Conservation (phyloP, 148 eudicot species). For the Rhododendron vialii region DNA sequence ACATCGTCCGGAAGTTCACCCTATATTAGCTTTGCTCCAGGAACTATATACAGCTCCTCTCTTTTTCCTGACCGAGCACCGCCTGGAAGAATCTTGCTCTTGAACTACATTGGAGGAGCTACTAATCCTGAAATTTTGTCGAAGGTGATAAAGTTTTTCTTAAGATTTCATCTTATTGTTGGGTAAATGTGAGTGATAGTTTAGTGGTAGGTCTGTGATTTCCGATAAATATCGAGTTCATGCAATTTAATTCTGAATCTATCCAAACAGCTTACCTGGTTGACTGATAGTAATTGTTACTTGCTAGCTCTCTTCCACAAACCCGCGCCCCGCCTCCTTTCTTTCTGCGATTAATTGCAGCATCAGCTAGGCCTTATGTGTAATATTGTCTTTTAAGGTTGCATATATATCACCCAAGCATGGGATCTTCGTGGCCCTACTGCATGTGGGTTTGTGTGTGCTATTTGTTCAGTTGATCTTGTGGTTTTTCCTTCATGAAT, state of each 20-base stretch:
- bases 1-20: background rate
- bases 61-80: constrained; percentile 93
- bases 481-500: background rate
- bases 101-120: constrained; percentile 86
- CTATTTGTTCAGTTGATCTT: background rate
- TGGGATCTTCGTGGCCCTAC: background rate
- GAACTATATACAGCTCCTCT: constrained; percentile 87
- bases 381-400: background rate
- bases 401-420: background rate
- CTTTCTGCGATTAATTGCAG: background rate
- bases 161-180: background rate
- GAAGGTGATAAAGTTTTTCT: constrained; percentile 38
- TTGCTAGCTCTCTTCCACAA: background rate
- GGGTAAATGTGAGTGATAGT: background rate
- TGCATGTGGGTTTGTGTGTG: background rate
- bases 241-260: background rate
- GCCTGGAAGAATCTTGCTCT: constrained; percentile 60
- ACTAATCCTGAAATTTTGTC: constrained; percentile 65
- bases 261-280: constrained; percentile 5
- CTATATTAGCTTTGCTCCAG: constrained; percentile 24
- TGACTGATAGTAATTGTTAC: background rate
- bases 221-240: background rate
- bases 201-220: background rate
- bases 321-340: background rate
- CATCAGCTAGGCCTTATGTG: background rate